phyloP scores from a whole-genome alignment of 2,329 filamentous ascomycete species.

The Hymenoscyphus fructigenus region DNA sequence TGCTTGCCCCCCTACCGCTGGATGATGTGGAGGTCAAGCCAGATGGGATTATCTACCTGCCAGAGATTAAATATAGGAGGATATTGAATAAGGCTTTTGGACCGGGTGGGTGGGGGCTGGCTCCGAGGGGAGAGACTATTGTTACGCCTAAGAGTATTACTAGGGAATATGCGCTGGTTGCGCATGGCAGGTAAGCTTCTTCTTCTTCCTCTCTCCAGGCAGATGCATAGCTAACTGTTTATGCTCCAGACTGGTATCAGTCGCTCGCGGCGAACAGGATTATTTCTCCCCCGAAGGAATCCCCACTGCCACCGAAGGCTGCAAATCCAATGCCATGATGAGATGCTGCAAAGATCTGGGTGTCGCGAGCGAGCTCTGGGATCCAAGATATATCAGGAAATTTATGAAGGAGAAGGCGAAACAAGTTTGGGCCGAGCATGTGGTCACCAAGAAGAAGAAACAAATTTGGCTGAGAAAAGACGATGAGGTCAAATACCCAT shows the following conservation, averaged over 20 bases:
- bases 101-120: constrained; percentile 92
- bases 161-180: constrained; percentile 89
- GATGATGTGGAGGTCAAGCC: constrained; percentile 95
- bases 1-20: constrained; percentile 62
- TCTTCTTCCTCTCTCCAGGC: background rate
- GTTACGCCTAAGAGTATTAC: constrained; percentile 61
- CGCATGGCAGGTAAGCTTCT: constrained; percentile 72
- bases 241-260: constrained; percentile 73
- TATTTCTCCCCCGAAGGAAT: constrained; percentile 91
- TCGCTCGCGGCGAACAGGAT: constrained; percentile 90
- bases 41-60: constrained; percentile 92
- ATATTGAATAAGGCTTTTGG: constrained; percentile 91
- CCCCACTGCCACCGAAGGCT: constrained; percentile 91
- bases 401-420: constrained; percentile 74
- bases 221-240: background rate
- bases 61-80: constrained; percentile 95
- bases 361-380: constrained; percentile 93
- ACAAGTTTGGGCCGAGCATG: constrained; percentile 89
- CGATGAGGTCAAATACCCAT: constrained; percentile 67
- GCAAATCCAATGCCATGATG: constrained; percentile 97
- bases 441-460: constrained; percentile 80
- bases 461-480: constrained; percentile 87
- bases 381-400: constrained; percentile 82
- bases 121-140: constrained; percentile 77
- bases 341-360: constrained; percentile 98